Evolutionary conservation across 768 basidiomycete species (phyloP).

Genomic region (Lactarius quietus): DNA sequence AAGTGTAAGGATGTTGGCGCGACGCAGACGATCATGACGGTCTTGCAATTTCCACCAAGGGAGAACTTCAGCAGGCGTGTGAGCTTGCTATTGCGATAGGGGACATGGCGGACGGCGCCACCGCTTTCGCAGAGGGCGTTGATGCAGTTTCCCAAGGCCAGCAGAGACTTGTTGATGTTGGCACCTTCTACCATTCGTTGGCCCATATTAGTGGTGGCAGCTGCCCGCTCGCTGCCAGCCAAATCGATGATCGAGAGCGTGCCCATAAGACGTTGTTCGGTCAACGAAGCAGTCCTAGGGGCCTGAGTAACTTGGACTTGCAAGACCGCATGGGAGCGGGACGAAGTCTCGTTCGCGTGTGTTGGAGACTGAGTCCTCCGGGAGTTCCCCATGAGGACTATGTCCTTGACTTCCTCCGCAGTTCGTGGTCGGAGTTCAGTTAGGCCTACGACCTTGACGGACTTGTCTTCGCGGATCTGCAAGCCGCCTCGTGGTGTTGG

Average conservation of each 20-base stretch:
- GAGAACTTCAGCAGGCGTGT: slow-evolving; percentile 97
- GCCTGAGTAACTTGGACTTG: slow-evolving; percentile 91
- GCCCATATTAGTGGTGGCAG: slow-evolving; percentile 96
- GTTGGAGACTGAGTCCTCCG: slow-evolving; percentile 92
- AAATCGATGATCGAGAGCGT: slow-evolving; percentile 98
- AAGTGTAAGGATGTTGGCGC: slow-evolving; percentile 95
- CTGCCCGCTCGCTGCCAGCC: slow-evolving; percentile 95
- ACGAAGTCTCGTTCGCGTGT: slow-evolving; percentile 94
- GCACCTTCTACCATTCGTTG: slow-evolving; percentile 98
- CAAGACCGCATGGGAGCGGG: slow-evolving; percentile 95
- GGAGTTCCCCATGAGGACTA: slow-evolving; percentile 85
- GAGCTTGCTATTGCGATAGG: slow-evolving; percentile 97
- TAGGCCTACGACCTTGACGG: slow-evolving; percentile 85
- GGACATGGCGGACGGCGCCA: slow-evolving; percentile 82
- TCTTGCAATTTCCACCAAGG: slow-evolving; percentile 97
- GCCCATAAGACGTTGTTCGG: slow-evolving; percentile 78
- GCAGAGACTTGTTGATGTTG: slow-evolving; percentile 97
- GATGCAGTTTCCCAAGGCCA: slow-evolving; percentile 97
- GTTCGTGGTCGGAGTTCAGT: slow-evolving; percentile 75
- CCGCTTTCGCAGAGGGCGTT: slow-evolving; percentile 97
- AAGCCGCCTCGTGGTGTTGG: slow-evolving; percentile 76
- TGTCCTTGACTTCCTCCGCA: slow-evolving; percentile 91
- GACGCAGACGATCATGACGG: slow-evolving; percentile 98
- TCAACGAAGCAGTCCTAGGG: slow-evolving; percentile 79
- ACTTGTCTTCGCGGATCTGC: slow-evolving; percentile 91